These are phyloP conservation scores for Tilletia caries DNA, from an alignment of 1,284 basidiomycete species.

Conservation along the genomic window DNA sequence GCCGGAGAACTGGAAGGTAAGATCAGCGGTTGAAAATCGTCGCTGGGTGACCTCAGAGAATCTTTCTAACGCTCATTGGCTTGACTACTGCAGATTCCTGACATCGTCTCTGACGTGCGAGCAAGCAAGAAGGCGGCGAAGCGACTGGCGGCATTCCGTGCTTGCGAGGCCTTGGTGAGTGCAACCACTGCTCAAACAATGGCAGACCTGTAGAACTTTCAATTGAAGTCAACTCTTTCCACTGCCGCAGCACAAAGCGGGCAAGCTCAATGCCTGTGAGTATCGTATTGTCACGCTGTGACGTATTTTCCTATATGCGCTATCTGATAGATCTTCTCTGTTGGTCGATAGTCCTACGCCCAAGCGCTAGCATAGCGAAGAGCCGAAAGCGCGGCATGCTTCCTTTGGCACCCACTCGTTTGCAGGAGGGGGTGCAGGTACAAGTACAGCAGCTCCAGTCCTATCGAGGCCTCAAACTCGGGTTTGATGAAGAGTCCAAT, in stretches of 20 bases:
- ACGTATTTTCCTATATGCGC: not conserved
- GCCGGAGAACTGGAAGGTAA: not conserved
- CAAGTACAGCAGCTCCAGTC: not conserved
- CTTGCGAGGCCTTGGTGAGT: conserved; percentile 1
- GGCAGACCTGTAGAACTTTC: not conserved
- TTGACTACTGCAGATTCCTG: not conserved
- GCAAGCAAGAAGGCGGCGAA: conserved; percentile 1
- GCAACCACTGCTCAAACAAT: not conserved
- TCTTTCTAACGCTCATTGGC: not conserved
- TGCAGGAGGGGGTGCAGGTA: not conserved
- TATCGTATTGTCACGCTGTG: not conserved
- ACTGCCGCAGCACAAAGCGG: conserved; percentile 6
- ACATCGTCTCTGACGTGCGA: not conserved
- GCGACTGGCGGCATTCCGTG: not conserved
- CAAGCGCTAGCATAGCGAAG: not conserved
- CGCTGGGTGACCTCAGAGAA: not conserved
- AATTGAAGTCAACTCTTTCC: not conserved
- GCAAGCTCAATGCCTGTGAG: not conserved
- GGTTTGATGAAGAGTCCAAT: not conserved
- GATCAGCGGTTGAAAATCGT: not conserved
- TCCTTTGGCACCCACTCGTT: not conserved
- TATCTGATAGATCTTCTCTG: too few species aligned
- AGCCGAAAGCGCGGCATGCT: not conserved
- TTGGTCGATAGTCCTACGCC: too few species aligned
- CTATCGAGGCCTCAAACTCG: not conserved